Conservation (phyloP, 208 protist genomes). For the Crithidia sp. region DNA sequence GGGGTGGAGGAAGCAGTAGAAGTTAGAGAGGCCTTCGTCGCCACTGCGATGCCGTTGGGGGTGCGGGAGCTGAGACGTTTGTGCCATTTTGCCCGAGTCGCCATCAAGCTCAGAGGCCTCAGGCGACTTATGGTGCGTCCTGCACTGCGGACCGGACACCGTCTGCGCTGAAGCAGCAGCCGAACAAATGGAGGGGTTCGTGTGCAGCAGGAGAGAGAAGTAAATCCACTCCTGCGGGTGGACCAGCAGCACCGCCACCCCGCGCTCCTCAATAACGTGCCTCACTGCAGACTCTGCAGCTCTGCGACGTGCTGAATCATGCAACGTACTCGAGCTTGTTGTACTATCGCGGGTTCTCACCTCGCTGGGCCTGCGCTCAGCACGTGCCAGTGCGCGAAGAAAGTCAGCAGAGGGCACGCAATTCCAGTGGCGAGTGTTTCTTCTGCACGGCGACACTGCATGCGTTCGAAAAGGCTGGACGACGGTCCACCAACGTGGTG, state of each 20-base stretch:
- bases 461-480: neutral
- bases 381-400: neutral
- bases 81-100: no score
- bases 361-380: neutral
- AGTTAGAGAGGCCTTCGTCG: slow-evolving; percentile 13
- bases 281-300: neutral
- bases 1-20: slow-evolving; percentile 24
- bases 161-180: no score
- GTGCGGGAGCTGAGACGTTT: neutral
- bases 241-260: slow-evolving; percentile 46
- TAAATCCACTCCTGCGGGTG: slow-evolving; percentile 33
- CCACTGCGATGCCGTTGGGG: neutral
- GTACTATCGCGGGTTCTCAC: no score
- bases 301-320: no score
- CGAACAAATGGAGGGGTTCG: slow-evolving; percentile 8
- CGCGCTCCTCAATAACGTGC: slow-evolving; percentile 2
- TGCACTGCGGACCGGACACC: no score
- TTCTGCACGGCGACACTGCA: neutral
- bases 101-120: no score
- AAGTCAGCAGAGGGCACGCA: slow-evolving; percentile 10
- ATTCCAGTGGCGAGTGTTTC: neutral
- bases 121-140: no score
- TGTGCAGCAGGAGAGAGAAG: slow-evolving; percentile 43
- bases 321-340: no score
- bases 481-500: neutral